Percentiles rank a stretch among this genome's conserved stretches.
These are phyloP conservation scores for Brassica rapa DNA, from an alignment of 345 rosid genomes.

Conservation along the genomic window DNA sequence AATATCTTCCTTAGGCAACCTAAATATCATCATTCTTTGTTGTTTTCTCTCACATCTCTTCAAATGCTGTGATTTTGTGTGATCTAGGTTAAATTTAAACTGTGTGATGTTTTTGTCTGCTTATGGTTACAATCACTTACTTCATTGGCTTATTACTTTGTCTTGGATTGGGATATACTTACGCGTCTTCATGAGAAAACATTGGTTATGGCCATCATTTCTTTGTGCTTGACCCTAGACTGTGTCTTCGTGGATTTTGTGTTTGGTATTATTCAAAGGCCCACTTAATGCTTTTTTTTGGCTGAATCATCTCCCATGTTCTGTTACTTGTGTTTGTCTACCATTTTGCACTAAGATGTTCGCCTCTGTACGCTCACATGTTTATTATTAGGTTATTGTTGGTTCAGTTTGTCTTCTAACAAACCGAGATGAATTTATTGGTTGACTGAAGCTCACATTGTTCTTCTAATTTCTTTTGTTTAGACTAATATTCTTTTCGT, in stretches of 20 bases:
- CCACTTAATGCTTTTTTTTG: slow-evolving; percentile 13
- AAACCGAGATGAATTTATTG: background rate
- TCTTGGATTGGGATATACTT: slow-evolving; percentile 3
- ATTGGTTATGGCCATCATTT: slow-evolving; percentile 26
- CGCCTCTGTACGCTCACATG: slow-evolving; percentile 18
- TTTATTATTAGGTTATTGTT: background rate
- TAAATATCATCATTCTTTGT: background rate
- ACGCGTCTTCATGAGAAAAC: slow-evolving; percentile 15
- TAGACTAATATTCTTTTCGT: background rate
- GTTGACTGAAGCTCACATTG: background rate
- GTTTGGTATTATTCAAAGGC: slow-evolving; percentile 34
- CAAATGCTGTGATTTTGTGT: background rate
- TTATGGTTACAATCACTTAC: slow-evolving; percentile 25
- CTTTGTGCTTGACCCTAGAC: slow-evolving; percentile 19
- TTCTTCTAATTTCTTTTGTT: background rate
- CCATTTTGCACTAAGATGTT: slow-evolving; percentile 6
- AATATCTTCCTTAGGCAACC: background rate
- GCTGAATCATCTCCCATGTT: slow-evolving; percentile 24
- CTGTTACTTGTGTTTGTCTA: slow-evolving; percentile 26
- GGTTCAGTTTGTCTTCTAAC: background rate
- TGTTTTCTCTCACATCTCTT: background rate
- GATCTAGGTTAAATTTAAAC: background rate
- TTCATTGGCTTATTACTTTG: slow-evolving; percentile 27
- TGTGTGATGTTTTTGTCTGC: slow-evolving; percentile 16
- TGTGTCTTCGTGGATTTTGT: background rate